Percentiles rank a stretch among this genome's conserved stretches.
These are phyloP conservation scores for Aegilops umbellulata DNA, from an alignment of 176 grass and related monocot species.

Conservation along the genomic window DNA sequence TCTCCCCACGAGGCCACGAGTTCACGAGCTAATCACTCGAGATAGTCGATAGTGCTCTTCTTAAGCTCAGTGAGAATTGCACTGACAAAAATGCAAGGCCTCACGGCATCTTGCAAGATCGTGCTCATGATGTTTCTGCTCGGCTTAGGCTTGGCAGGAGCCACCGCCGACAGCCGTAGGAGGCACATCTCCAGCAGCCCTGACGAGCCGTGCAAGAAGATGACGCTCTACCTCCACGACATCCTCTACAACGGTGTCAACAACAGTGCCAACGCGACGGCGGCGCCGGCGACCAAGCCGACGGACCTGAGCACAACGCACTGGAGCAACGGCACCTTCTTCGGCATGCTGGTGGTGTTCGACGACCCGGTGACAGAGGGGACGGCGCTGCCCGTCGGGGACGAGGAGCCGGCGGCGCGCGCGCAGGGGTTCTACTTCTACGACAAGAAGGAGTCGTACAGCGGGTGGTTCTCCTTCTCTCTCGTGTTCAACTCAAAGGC, in stretches of 20 bases:
- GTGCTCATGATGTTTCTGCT: no score
- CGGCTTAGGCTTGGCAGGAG: no score
- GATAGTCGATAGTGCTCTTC: no score
- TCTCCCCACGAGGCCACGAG: no score
- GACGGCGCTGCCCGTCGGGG: background rate
- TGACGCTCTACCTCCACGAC: constrained; percentile 39
- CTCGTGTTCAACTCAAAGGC: constrained; percentile 35
- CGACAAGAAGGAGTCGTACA: background rate
- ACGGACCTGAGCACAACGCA: constrained; percentile 4
- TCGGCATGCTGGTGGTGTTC: constrained; percentile 33
- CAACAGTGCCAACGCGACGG: constrained; percentile 28
- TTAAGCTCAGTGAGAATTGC: no score
- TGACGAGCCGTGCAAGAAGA: constrained; percentile 20
- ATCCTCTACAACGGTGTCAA: constrained; percentile 23
- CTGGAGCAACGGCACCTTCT: constrained; percentile 15
- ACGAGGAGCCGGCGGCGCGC: constrained; percentile 1
- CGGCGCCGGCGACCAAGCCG: background rate
- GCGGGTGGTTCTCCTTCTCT: constrained; percentile 31
- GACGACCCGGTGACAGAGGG: constrained; percentile 27
- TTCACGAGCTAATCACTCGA: no score
- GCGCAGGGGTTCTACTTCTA: constrained; percentile 40
- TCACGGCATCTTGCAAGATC: no score
- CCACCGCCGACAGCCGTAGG: background rate
- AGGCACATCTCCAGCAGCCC: background rate
- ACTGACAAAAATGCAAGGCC: no score